Evolutionary conservation across 495 filamentous ascomycete genomes (phyloP).

Genomic region (Aspergillus bridgeri): DNA sequence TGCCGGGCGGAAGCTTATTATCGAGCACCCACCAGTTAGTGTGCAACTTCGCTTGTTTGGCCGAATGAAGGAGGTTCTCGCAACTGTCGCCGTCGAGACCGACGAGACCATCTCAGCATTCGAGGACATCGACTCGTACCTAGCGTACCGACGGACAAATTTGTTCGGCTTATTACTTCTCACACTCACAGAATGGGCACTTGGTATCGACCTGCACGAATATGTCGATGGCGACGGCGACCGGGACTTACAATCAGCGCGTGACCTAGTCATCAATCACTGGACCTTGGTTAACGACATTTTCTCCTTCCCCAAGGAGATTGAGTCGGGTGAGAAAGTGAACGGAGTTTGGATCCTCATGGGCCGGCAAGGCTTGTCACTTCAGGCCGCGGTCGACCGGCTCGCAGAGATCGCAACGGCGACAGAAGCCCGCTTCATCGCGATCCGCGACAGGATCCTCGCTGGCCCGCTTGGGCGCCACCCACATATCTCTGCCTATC

Average conservation of each 20-base stretch:
- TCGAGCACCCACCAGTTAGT: background rate
- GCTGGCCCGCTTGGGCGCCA: background rate
- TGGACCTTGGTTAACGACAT: background rate
- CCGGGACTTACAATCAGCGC: background rate
- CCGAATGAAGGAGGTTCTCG: background rate
- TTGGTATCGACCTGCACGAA: background rate
- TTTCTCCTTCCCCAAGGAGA: background rate
- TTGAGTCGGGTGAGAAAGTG: background rate
- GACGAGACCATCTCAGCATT: background rate
- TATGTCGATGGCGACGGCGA: background rate
- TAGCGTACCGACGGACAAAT: background rate
- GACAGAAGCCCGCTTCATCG: background rate
- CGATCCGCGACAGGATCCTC: background rate
- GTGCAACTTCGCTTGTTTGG: background rate
- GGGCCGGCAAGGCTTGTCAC: background rate
- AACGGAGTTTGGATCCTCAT: background rate
- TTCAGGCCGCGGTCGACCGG: background rate
- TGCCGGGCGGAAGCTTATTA: background rate
- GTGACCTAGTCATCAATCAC: background rate
- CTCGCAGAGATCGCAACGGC: background rate
- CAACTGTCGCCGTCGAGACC: background rate
- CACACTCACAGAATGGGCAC: background rate
- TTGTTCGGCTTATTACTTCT: background rate
- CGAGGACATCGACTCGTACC: background rate
- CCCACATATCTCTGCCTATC: background rate